Evolutionary conservation across 768 basidiomycete species (phyloP).

Genomic region (Kwoniella sp.): DNA sequence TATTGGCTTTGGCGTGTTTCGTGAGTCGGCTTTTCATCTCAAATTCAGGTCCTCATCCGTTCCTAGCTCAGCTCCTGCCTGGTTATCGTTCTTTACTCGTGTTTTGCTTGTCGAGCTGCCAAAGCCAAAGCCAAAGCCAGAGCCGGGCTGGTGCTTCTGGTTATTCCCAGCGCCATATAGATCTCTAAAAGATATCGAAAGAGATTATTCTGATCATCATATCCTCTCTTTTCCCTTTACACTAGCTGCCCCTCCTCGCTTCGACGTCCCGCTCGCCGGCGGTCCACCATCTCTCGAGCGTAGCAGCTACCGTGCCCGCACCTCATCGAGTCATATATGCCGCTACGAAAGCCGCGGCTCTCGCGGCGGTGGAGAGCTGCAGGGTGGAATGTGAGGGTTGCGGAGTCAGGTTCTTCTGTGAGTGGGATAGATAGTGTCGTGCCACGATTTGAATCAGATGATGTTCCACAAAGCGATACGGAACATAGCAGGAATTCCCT

Average conservation of each 20-base stretch:
- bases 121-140: too few species aligned
- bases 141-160: too few species aligned
- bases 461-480: neutral
- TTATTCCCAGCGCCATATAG: too few species aligned
- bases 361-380: constrained; percentile 49
- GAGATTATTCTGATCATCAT: neutral
- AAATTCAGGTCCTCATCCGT: neutral
- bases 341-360: constrained; percentile 74
- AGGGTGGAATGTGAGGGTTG: constrained; percentile 50
- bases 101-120: too few species aligned
- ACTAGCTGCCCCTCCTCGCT: constrained; percentile 74
- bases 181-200: neutral
- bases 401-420: constrained; percentile 54
- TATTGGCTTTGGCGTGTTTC: constrained; percentile 47
- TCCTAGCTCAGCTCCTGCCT: neutral
- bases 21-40: too few species aligned
- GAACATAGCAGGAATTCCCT: neutral
- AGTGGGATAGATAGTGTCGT: too few species aligned
- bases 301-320: constrained; percentile 77
- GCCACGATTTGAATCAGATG: too few species aligned
- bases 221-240: neutral
- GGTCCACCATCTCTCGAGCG: constrained; percentile 75
- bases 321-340: constrained; percentile 84
- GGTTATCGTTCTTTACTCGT: too few species aligned
- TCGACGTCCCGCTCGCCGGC: constrained; percentile 69